These are phyloP conservation scores for Mucor ambiguus DNA, from an alignment of 371 early-diverging fungal genomes.

Conservation along the genomic window DNA sequence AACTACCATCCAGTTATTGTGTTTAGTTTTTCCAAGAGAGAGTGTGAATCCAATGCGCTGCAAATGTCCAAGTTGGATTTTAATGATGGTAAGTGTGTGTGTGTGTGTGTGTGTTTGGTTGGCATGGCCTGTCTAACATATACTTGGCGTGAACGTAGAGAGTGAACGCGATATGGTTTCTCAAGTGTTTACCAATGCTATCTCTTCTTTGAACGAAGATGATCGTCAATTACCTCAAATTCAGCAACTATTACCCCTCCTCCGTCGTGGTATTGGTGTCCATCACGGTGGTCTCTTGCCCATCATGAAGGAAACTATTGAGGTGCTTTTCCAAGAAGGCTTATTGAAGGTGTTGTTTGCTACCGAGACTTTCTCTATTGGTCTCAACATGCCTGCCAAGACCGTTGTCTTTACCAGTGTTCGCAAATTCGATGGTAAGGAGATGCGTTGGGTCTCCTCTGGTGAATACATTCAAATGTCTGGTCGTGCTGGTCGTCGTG, in stretches of 20 bases:
- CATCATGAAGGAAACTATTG: slow-evolving; percentile 99
- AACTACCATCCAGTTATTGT: slow-evolving; percentile 99
- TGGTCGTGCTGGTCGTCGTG: slow-evolving; percentile 98
- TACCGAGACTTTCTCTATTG: slow-evolving; percentile 99
- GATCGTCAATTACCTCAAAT: slow-evolving; percentile 97
- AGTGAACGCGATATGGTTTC: slow-evolving; percentile 90
- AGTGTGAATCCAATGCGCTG: slow-evolving; percentile 95
- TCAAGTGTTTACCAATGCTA: slow-evolving; percentile 94
- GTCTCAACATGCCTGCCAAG: slow-evolving; percentile 99
- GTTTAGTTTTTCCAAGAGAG: slow-evolving; percentile 97
- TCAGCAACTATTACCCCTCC: slow-evolving; percentile 90
- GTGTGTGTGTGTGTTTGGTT: no score
- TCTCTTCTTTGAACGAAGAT: slow-evolving; percentile 88
- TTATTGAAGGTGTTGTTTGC: slow-evolving; percentile 99
- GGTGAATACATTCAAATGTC: slow-evolving; percentile 99
- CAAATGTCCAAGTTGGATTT: slow-evolving; percentile 95
- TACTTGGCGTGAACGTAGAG: slow-evolving; percentile 30
- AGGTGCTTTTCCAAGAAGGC: slow-evolving; percentile 99
- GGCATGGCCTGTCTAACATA: neutral
- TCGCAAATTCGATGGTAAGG: slow-evolving; percentile 97
- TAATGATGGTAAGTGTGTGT: slow-evolving; percentile 63
- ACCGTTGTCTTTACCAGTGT: slow-evolving; percentile 99
- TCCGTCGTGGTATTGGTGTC: slow-evolving; percentile 98
- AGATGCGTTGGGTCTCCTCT: slow-evolving; percentile 85
- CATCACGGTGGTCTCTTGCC: slow-evolving; percentile 99